Conservation (phyloP, 2,329 filamentous ascomycete genomes). For the Fusarium miscanthi region DNA sequence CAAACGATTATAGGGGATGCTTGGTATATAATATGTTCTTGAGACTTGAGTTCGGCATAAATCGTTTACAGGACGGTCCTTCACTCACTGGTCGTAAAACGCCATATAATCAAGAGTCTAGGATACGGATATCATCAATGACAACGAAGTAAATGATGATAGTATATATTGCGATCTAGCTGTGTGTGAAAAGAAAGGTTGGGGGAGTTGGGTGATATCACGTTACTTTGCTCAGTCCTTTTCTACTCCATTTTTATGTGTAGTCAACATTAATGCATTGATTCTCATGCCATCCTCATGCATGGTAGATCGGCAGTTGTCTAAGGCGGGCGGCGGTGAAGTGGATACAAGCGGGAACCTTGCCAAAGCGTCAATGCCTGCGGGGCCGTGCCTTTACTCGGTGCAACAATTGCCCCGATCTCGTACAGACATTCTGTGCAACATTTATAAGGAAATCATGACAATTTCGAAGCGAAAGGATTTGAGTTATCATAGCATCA, state of each 20-base stretch:
- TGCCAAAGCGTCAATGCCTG: background rate
- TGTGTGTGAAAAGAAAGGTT: rapidly evolving
- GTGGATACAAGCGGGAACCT: background rate
- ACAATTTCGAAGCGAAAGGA: background rate
- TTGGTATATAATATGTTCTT: no score
- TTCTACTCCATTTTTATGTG: rapidly evolving
- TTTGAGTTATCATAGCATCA: background rate
- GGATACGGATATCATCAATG: background rate
- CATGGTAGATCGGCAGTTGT: background rate
- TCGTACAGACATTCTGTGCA: background rate
- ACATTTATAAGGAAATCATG: background rate
- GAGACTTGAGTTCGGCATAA: background rate
- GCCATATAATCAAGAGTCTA: rapidly evolving
- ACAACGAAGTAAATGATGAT: no score
- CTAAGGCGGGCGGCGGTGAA: background rate
- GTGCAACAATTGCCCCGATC: background rate
- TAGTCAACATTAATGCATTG: background rate
- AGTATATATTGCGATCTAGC: rapidly evolving
- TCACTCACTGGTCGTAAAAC: background rate
- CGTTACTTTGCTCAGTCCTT: rapidly evolving
- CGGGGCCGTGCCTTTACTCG: background rate
- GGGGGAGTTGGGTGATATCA: rapidly evolving
- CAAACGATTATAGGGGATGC: rapidly evolving
- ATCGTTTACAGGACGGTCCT: background rate
- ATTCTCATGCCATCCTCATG: background rate